phyloP scores from a whole-genome alignment of 768 basidiomycete species.

The Boletus subcaerulescens region DNA sequence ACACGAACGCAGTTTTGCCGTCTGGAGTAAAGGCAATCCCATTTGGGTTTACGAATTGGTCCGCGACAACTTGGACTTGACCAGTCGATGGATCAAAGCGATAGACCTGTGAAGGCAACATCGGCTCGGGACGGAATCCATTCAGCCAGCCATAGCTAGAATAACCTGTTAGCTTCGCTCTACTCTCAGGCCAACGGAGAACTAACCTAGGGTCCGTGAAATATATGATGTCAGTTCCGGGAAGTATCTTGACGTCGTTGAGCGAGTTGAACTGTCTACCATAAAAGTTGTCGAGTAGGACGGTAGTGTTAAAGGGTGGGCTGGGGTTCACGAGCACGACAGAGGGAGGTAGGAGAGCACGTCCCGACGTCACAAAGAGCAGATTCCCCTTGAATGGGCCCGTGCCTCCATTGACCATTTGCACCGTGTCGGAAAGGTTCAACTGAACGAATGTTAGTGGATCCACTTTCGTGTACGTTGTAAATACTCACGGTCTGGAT shows the following conservation, averaged over 20 bases:
- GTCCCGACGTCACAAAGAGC: slow-evolving; percentile 62
- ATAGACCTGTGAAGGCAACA: slow-evolving; percentile 75
- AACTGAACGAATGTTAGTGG: slow-evolving; percentile 40
- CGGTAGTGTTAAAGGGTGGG: slow-evolving; percentile 62
- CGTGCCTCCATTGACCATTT: slow-evolving; percentile 72
- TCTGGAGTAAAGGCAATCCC: slow-evolving; percentile 70
- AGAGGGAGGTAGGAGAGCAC: slow-evolving; percentile 59
- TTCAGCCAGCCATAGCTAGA: slow-evolving; percentile 62
- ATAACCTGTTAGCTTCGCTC: background rate
- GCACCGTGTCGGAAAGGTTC: slow-evolving; percentile 51
- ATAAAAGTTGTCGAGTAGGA: slow-evolving; percentile 74
- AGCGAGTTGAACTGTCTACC: slow-evolving; percentile 82
- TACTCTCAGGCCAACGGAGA: background rate
- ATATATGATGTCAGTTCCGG: slow-evolving; percentile 61
- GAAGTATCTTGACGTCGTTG: slow-evolving; percentile 77
- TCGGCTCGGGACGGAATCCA: slow-evolving; percentile 63
- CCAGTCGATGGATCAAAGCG: slow-evolving; percentile 63
- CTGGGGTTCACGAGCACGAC: slow-evolving; percentile 63
- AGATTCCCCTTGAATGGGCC: slow-evolving; percentile 59
- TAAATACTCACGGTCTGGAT: slow-evolving; percentile 36
- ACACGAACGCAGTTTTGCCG: slow-evolving; percentile 66
- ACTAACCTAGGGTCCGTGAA: slow-evolving; percentile 73
- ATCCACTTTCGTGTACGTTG: background rate
- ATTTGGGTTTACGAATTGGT: slow-evolving; percentile 71
- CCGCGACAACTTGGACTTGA: slow-evolving; percentile 67